Evolutionary conservation across 2,329 filamentous ascomycete species (phyloP).

Genomic region (Colletotrichum destructivum): DNA sequence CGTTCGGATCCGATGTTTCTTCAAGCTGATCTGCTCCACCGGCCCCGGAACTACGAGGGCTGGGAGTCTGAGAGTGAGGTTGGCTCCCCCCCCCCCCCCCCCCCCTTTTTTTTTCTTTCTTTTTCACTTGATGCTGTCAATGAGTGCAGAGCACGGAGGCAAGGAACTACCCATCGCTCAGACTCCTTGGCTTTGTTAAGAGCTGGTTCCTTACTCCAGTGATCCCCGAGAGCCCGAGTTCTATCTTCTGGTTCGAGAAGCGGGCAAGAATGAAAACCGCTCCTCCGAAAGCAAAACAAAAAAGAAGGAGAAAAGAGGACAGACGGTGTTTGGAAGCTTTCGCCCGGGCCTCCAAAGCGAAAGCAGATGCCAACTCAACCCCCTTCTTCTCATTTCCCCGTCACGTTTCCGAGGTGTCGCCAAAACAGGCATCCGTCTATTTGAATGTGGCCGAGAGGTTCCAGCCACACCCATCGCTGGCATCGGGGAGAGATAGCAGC

Average conservation of each 20-base stretch:
- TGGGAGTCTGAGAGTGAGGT: background rate
- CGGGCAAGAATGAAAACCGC: no score
- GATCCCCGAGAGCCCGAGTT: background rate
- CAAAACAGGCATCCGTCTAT: background rate
- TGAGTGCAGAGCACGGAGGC: background rate
- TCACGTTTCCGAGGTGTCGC: background rate
- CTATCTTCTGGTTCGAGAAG: no score
- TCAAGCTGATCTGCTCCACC: conserved; percentile 6
- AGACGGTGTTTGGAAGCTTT: no score
- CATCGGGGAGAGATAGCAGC: background rate
- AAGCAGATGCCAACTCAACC: background rate
- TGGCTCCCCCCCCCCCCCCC: no score
- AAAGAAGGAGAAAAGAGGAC: no score
- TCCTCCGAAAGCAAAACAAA: no score
- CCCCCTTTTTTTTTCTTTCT: background rate
- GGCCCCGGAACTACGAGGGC: background rate
- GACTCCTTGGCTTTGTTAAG: background rate
- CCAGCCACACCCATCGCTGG: background rate
- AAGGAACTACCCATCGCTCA: background rate
- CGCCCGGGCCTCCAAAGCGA: background rate
- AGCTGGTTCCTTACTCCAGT: background rate
- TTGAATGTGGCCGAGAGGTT: background rate
- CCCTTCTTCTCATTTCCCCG: background rate
- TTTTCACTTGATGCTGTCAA: background rate
- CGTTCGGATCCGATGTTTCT: conserved; percentile 21